phyloP scores from a whole-genome alignment of 306 rosid species.

The Cyclanthera cordifolia region DNA sequence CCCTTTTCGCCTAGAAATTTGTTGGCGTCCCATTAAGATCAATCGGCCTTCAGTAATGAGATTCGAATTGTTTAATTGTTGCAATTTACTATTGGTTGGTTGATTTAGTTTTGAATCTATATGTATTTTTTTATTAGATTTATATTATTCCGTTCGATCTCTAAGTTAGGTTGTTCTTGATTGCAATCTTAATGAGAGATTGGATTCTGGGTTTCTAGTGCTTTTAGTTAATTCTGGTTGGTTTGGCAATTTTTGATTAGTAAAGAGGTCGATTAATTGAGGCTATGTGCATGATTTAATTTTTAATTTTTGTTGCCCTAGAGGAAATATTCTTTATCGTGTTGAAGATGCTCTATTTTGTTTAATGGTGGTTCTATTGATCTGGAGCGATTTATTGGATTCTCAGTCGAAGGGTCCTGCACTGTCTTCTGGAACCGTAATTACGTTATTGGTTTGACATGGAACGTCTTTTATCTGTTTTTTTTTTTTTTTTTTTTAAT shows the following conservation, averaged over 20 bases:
- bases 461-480: background rate
- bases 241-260: background rate
- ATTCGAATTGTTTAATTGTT: conserved; percentile 1
- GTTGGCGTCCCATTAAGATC: background rate
- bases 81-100: conserved; percentile 12
- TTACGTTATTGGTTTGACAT: background rate
- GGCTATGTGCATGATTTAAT: background rate
- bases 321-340: background rate
- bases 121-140: conserved; percentile 8
- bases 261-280: background rate
- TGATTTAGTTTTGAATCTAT: conserved; percentile 3
- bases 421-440: background rate
- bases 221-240: background rate
- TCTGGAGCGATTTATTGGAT: conserved; percentile 12
- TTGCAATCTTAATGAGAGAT: conserved; percentile 8
- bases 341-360: background rate
- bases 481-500: no score
- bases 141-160: conserved; percentile 7
- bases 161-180: conserved; percentile 11
- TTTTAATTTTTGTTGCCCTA: conserved; percentile 2
- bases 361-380: conserved; percentile 3
- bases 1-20: background rate
- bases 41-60: conserved; percentile 11
- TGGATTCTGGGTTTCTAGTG: conserved; percentile 6
- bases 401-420: background rate